phyloP scores from a whole-genome alignment of 2,329 filamentous ascomycete species.

The Juglanconis sp. region DNA sequence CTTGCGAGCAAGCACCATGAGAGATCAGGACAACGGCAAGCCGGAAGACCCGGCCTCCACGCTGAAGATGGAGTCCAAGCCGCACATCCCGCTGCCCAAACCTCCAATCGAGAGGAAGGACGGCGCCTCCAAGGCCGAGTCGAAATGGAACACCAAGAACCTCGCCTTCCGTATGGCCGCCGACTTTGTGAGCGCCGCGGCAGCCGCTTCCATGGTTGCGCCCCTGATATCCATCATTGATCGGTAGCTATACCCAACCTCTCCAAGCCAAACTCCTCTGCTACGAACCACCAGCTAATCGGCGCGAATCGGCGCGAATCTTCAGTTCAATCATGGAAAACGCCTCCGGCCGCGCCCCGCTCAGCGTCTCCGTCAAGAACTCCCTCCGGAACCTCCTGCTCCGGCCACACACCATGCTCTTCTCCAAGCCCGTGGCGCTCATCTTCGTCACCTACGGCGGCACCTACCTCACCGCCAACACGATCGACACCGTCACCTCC shows the following conservation, averaged over 20 bases:
- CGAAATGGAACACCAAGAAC: conserved; percentile 72
- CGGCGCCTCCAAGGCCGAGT: background rate
- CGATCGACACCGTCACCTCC: conserved; percentile 74
- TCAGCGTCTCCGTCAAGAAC: conserved; percentile 55
- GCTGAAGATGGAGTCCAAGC: conserved; percentile 9
- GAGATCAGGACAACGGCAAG: conserved; percentile 10
- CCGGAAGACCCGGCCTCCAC: conserved; percentile 9
- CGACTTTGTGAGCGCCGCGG: conserved; percentile 66
- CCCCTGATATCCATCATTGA: conserved; percentile 87
- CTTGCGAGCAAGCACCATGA: conserved; percentile 1
- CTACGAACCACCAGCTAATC: too few relatives aligned
- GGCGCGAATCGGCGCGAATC: too few relatives aligned
- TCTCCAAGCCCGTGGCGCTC: conserved; percentile 65
- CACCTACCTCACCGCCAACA: conserved; percentile 87
- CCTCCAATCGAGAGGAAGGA: conserved; percentile 4
- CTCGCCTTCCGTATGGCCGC: conserved; percentile 63
- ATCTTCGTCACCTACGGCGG: conserved; percentile 77
- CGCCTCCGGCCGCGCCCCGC: conserved; percentile 64
- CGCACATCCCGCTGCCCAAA: conserved; percentile 3
- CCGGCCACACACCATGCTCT: conserved; percentile 59
- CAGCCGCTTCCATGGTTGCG: conserved; percentile 73
- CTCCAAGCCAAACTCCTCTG: background rate
- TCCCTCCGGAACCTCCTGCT: conserved; percentile 56
- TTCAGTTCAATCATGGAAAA: conserved; percentile 75
- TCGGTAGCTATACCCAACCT: conserved; percentile 45